Percentiles rank a stretch among this genome's conserved stretches.
phyloP scores from a whole-genome alignment of 139 green algal genomes.

The Chlorella sp. region DNA sequence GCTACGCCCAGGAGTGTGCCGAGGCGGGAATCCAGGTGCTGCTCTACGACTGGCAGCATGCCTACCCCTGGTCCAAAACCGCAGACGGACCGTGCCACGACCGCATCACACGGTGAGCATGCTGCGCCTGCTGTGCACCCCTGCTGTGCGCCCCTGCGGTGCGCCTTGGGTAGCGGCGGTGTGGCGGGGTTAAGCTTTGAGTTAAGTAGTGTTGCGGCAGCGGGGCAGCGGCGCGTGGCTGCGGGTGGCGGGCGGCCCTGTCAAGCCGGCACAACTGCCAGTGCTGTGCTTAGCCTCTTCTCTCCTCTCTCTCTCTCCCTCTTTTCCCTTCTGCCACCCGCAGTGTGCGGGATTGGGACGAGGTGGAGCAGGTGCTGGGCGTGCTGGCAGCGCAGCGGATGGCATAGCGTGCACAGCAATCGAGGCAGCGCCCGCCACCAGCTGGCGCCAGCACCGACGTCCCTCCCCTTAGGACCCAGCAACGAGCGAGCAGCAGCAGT shows the following conservation, averaged over 20 bases:
- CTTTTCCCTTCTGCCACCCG: neutral
- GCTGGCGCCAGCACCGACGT: neutral
- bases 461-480: too few relatives aligned
- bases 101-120: slow-evolving; percentile 39
- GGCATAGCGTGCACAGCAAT: neutral
- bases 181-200: too few relatives aligned
- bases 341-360: slow-evolving; percentile 47
- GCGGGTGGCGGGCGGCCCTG: neutral
- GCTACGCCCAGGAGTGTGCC: slow-evolving; percentile 90
- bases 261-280: neutral
- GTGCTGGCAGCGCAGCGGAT: slow-evolving; percentile 29
- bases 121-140: too few relatives aligned
- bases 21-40: slow-evolving; percentile 88
- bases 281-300: neutral
- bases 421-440: neutral
- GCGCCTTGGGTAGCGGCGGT: too few relatives aligned
- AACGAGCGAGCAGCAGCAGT: neutral
- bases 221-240: neutral
- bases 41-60: slow-evolving; percentile 89
- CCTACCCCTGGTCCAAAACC: slow-evolving; percentile 93
- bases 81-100: slow-evolving; percentile 39
- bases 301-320: neutral
- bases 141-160: too few relatives aligned
- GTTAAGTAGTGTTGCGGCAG: too few relatives aligned
- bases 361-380: slow-evolving; percentile 48